Percentiles rank a stretch among this genome's conserved stretches.
These are phyloP conservation scores for Beauveria brongniartii DNA, from an alignment of 2,329 filamentous ascomycete genomes.

Conservation along the genomic window DNA sequence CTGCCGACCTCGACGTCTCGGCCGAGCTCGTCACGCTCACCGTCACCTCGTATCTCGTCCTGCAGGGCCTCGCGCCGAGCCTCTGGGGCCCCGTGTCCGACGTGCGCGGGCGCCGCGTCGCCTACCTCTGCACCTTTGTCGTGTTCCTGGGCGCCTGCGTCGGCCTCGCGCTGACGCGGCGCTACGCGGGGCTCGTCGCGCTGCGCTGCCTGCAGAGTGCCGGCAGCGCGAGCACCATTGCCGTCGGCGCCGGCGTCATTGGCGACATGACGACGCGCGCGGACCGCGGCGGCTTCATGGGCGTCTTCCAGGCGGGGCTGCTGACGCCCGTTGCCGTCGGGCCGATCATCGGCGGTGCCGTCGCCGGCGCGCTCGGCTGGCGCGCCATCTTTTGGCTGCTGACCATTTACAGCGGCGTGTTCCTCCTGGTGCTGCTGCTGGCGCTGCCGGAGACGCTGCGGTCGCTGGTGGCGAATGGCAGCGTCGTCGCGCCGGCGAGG, in stretches of 20 bases:
- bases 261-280: constrained; percentile 49
- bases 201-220: constrained; percentile 44
- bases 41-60: constrained; percentile 40
- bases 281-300: constrained; percentile 49
- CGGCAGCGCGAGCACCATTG: constrained; percentile 47
- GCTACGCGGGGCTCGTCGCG: constrained; percentile 37
- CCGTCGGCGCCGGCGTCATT: constrained; percentile 44
- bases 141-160: constrained; percentile 39
- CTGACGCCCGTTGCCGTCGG: constrained; percentile 31
- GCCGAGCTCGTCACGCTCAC: constrained; percentile 33
- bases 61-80: constrained; percentile 47
- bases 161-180: constrained; percentile 36
- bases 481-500: constrained; percentile 11
- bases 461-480: constrained; percentile 36
- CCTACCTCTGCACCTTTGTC: constrained; percentile 38
- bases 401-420: constrained; percentile 30
- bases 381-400: constrained; percentile 48
- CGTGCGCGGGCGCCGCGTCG: constrained; percentile 36
- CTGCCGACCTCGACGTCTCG: constrained; percentile 33
- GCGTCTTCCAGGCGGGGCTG: constrained; percentile 30
- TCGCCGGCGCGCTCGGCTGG: constrained; percentile 45
- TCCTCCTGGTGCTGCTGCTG: constrained; percentile 30
- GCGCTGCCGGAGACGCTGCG: constrained; percentile 39
- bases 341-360: constrained; percentile 44
- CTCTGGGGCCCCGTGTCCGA: constrained; percentile 43